Percentiles rank a stretch among this genome's conserved stretches.
These are phyloP conservation scores for Xerocomus brunneocitrinus DNA, from an alignment of 768 basidiomycete genomes.

Conservation along the genomic window DNA sequence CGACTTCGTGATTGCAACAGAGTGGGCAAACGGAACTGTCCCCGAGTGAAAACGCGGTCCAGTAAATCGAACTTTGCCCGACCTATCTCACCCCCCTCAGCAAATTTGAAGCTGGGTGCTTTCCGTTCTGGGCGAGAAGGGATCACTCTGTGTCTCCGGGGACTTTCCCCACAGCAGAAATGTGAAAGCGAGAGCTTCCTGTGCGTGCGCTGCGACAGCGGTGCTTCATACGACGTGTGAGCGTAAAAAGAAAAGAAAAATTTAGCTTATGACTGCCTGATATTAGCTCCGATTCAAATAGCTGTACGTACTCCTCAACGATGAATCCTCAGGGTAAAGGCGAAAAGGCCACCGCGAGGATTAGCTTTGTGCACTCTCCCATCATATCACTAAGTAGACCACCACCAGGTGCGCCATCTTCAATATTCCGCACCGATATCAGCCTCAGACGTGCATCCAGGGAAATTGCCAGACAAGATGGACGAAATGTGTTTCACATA, in stretches of 20 bases:
- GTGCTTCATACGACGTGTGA: slow-evolving; percentile 66
- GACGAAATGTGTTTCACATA: slow-evolving; percentile 66
- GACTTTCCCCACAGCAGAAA: slow-evolving; percentile 87
- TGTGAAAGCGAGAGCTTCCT: slow-evolving; percentile 44
- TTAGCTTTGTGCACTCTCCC: slow-evolving; percentile 23
- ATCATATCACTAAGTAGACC: slow-evolving; percentile 24
- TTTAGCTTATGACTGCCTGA: slow-evolving; percentile 8
- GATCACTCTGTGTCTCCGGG: slow-evolving; percentile 78
- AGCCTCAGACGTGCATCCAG: slow-evolving; percentile 25
- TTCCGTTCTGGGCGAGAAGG: slow-evolving; percentile 57
- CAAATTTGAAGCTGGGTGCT: slow-evolving; percentile 72
- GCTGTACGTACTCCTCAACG: neutral
- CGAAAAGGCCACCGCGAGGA: slow-evolving; percentile 12
- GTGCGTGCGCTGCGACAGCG: slow-evolving; percentile 83
- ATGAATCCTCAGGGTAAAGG: slow-evolving; percentile 18
- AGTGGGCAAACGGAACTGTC: slow-evolving; percentile 47
- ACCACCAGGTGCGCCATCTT: slow-evolving; percentile 16
- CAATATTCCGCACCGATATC: neutral
- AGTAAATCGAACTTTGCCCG: slow-evolving; percentile 47
- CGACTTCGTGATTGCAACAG: slow-evolving; percentile 44
- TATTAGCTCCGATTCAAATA: slow-evolving; percentile 20
- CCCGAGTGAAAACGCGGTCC: slow-evolving; percentile 18
- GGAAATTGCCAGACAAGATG: slow-evolving; percentile 51
- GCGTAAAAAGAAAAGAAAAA: slow-evolving; percentile 22
- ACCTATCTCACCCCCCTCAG: slow-evolving; percentile 49